phyloP scores from a whole-genome alignment of 306 rosid genomes.

The Heteromeles arbutifolia region DNA sequence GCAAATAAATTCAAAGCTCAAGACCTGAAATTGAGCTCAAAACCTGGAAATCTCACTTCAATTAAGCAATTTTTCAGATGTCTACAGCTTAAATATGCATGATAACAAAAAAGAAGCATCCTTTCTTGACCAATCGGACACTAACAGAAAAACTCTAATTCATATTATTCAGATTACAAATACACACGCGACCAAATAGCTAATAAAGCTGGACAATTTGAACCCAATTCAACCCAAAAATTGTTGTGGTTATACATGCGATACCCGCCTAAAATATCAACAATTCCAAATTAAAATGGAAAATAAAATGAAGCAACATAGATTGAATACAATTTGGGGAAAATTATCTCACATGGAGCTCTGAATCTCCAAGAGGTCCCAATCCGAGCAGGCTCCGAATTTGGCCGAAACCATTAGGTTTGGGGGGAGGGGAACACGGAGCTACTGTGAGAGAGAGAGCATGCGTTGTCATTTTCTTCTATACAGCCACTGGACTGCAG shows the following conservation, averaged over 20 bases:
- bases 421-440: not conserved
- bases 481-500: no score
- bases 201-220: not conserved
- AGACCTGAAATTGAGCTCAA: not conserved
- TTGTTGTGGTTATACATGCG: not conserved
- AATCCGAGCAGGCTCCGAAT: conserved; percentile 2
- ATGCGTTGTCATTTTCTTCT: no score
- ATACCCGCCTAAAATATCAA: not conserved
- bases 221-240: not conserved
- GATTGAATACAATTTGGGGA: not conserved
- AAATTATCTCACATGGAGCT: conserved; percentile 20
- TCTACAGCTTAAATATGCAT: no score
- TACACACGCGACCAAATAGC: no score
- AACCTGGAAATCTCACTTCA: not conserved
- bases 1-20: not conserved
- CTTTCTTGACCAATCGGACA: no score
- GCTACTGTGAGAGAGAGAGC: no score
- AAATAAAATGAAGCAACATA: not conserved
- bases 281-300: not conserved
- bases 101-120: no score
- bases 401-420: not conserved
- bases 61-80: no score
- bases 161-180: no score
- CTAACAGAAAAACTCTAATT: no score
- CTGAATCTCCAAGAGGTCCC: not conserved